These are phyloP conservation scores for Neurospora discreta DNA, from an alignment of 495 filamentous ascomycete species.

Conservation along the genomic window DNA sequence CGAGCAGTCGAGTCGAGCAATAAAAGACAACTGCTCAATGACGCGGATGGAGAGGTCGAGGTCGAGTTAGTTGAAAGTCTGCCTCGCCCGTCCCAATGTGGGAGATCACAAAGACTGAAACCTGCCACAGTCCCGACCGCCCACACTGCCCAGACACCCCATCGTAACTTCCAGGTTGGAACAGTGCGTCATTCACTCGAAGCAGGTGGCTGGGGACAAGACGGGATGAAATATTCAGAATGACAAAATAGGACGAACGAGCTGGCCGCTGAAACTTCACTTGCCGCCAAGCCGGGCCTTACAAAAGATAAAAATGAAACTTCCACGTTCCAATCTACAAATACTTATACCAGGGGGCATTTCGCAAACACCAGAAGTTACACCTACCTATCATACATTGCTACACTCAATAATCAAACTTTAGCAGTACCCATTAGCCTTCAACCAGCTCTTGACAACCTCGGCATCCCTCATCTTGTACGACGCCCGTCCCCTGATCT, in stretches of 20 bases:
- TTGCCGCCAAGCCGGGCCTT: not conserved
- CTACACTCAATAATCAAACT: not conserved
- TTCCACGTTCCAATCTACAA: not conserved
- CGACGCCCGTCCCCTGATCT: conserved; percentile 61
- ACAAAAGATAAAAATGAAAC: not conserved
- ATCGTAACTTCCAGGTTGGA: not conserved
- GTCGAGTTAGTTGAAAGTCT: not conserved
- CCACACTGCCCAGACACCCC: not conserved
- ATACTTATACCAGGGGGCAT: not conserved
- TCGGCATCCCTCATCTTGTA: conserved; percentile 66
- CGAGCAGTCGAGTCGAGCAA: not conserved
- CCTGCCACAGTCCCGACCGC: not conserved
- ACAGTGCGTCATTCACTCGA: not conserved
- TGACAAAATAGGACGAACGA: not conserved
- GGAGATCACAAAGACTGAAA: not conserved
- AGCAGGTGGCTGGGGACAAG: not conserved
- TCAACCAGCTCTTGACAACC: conserved; percentile 44
- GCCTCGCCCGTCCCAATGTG: not conserved
- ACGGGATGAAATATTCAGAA: not conserved
- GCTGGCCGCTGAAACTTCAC: not conserved
- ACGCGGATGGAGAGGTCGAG: not conserved
- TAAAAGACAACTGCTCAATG: not conserved
- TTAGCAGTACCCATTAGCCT: conserved; percentile 17
- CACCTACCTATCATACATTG: not conserved
- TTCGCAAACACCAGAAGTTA: not conserved